Evolutionary conservation across 805 yeast genomes (phyloP).

Genomic region (Wickerhamomyces strasburgensis): DNA sequence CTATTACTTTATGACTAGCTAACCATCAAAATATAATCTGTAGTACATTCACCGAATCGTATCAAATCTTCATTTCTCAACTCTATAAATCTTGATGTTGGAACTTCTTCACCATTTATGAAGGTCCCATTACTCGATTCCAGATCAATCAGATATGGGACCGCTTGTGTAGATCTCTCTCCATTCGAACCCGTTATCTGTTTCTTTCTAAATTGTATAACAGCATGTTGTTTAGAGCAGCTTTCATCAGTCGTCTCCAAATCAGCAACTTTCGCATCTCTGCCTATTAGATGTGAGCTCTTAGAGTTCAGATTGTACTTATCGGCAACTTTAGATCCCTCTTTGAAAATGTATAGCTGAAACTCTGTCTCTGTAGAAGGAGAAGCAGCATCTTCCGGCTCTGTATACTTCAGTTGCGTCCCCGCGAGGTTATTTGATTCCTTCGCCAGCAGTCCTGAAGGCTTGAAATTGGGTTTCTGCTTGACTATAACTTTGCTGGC

Average conservation of each 20-base stretch:
- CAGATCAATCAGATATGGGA: constrained; percentile 40
- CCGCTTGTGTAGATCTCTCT: constrained; percentile 1
- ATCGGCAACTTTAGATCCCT: constrained; percentile 22
- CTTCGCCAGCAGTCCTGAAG: constrained; percentile 38
- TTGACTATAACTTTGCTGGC: not conserved
- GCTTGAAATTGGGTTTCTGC: constrained; percentile 32
- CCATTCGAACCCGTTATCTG: not conserved
- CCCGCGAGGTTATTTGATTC: constrained; percentile 35
- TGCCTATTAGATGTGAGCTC: constrained; percentile 32
- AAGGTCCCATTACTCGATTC: constrained; percentile 45
- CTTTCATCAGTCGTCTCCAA: constrained; percentile 31
- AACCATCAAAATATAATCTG: constrained; percentile 27
- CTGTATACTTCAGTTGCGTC: constrained; percentile 33
- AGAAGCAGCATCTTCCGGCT: constrained; percentile 29
- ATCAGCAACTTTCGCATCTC: constrained; percentile 33
- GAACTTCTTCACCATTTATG: constrained; percentile 36
- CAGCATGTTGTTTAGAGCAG: constrained; percentile 46
- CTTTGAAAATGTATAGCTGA: constrained; percentile 27
- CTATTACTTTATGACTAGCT: no score
- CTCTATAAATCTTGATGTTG: constrained; percentile 38
- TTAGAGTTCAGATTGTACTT: constrained; percentile 25
- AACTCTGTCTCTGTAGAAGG: constrained; percentile 27
- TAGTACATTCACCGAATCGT: constrained; percentile 32
- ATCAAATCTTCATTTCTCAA: constrained; percentile 37
- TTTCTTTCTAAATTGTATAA: constrained; percentile 36